Conservation (phyloP, 495 filamentous ascomycete species). For the Aspergillus ellipticus region DNA sequence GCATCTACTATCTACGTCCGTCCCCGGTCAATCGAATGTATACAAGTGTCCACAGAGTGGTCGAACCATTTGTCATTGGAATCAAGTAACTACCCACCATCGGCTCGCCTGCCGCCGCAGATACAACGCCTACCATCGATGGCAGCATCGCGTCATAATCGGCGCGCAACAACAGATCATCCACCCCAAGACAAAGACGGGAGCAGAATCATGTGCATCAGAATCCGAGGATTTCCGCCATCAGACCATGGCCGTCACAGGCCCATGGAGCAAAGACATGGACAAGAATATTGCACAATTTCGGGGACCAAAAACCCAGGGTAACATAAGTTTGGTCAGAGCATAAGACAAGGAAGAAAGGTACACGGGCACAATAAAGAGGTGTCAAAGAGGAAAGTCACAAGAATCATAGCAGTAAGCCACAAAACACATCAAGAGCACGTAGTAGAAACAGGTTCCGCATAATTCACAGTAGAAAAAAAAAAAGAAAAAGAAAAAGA, state of each 20-base stretch:
- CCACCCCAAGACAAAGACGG: background rate
- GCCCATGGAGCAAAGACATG: conserved; percentile 7
- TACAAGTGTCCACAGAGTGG: background rate
- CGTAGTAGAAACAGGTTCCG: conserved; percentile 7
- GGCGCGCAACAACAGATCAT: background rate
- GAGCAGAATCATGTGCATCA: background rate
- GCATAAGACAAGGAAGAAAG: conserved; percentile 17
- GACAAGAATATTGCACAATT: conserved; percentile 24
- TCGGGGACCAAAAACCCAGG: conserved; percentile 22
- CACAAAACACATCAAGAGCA: conserved; percentile 17
- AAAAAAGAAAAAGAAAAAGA: conserved; percentile 3
- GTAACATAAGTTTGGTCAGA: conserved; percentile 28
- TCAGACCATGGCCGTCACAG: conserved; percentile 9
- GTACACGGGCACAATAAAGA: conserved; percentile 9
- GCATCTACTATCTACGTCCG: too few relatives aligned
- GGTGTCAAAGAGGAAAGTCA: conserved; percentile 6
- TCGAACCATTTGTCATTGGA: background rate
- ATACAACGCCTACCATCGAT: background rate
- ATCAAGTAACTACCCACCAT: background rate
- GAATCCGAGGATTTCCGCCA: conserved; percentile 9
- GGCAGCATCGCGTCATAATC: background rate
- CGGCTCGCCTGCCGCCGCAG: background rate
- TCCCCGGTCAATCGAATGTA: background rate
- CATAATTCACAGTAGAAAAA: conserved; percentile 16
- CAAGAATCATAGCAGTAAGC: conserved; percentile 9